Evolutionary conservation across 306 rosid genomes (phyloP), one percentile per base, ranked within the genome.

Genomic region (Cicer bijugum): DNA sequence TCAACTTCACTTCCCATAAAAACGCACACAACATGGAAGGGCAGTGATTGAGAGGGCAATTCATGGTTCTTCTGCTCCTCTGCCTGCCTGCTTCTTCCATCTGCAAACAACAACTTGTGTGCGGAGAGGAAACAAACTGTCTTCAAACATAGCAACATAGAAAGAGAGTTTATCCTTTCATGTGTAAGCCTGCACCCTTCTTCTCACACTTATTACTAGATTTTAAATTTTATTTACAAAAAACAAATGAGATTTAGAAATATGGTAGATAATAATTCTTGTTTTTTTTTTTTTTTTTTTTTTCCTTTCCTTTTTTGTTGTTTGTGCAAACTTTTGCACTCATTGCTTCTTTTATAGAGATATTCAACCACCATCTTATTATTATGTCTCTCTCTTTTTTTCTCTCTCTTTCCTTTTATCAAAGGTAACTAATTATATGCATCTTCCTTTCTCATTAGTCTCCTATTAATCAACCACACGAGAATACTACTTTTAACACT

Each of bases 391-490:
- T 59, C 68, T 60, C 17, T 45, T n/a, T 23, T 14, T 6, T 16
- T 60, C 0, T 15, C 16, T n/a, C 15, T 20, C 55, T 75, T 62
- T 7, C 71, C 82, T 83, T 77, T 80, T 75, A 68, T 51, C 83
- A 67, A 76, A 84, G 89, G 88, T 67, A 67, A 78, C 76, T 67
- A 75, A 57, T 52, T 12, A 0, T 10, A 45, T 45, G 80, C 71
- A 68, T 16, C 81, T 28, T 28, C 35, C 35, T 28, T 28, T 28
- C 35, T 28, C 80, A 38, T 59, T 65, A 62, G 78, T 67, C 81
- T 77, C 82, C 61, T 80, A 88, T 84, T 88, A 82, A 80, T 86
- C 90, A 83, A 83, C 88, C 91, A 78, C 96, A 92, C 98, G 92
- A 43, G 92, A 94, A 87, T 84, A 80, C 96, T 83, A 69, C 87